These are phyloP conservation scores for Erysimum cheiranthoides DNA, from an alignment of 345 rosid genomes.

Conservation along the genomic window DNA sequence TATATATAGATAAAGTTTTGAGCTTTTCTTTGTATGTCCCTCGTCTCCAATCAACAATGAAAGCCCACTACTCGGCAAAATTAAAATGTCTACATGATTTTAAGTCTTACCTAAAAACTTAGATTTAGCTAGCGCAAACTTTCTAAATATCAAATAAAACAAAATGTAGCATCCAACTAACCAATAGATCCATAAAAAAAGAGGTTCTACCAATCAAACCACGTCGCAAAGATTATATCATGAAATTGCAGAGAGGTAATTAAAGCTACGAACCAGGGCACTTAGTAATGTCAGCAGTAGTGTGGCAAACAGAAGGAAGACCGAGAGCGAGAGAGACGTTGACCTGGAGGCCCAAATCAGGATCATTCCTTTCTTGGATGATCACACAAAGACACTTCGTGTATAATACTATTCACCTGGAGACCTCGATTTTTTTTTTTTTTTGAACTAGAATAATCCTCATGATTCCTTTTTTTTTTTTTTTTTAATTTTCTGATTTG, in stretches of 20 bases:
- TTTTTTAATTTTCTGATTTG: background rate
- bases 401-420: too few species aligned
- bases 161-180: constrained; percentile 10
- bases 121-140: background rate
- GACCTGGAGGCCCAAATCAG: constrained; percentile 23
- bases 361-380: too few species aligned
- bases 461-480: too few species aligned
- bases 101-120: background rate
- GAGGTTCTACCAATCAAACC: too few species aligned
- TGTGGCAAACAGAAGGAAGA: constrained; percentile 72
- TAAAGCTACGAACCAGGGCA: constrained; percentile 63
- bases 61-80: background rate
- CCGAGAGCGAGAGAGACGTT: constrained; percentile 76
- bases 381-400: too few species aligned
- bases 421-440: too few species aligned
- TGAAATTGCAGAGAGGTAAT: background rate
- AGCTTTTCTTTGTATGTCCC: background rate
- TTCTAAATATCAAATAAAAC: background rate
- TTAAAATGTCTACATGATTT: background rate
- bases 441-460: too few species aligned
- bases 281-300: constrained; percentile 67
- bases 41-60: background rate
- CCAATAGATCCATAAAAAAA: background rate
- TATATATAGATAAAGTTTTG: background rate
- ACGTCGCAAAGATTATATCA: background rate